A percentile compares a stretch with the other conserved stretches of the same genome.
These are phyloP conservation scores for Xylaria sp. DNA, from an alignment of 2,329 filamentous ascomycete species.

Conservation along the genomic window DNA sequence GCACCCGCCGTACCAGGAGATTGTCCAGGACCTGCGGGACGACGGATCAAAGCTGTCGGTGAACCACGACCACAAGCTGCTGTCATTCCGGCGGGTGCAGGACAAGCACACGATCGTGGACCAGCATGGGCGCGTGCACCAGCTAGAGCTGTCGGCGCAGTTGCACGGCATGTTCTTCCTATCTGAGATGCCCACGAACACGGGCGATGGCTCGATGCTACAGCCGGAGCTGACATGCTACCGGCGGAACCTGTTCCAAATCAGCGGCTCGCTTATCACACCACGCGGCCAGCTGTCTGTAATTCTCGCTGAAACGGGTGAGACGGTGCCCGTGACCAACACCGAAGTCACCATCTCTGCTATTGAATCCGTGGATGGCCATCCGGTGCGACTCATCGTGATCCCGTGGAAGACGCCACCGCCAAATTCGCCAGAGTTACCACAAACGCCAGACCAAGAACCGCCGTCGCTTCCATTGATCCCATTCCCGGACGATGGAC, in stretches of 20 bases:
- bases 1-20: conserved; percentile 67
- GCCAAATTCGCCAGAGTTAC: conserved; percentile 76
- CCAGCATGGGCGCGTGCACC: conserved; percentile 68
- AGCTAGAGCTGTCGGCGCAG: conserved; percentile 75
- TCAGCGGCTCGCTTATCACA: conserved; percentile 87
- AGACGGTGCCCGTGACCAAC: conserved; percentile 82
- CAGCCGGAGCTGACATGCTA: conserved; percentile 94
- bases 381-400: conserved; percentile 91
- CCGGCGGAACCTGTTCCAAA: conserved; percentile 93
- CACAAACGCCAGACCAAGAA: conserved; percentile 79
- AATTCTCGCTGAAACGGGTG: conserved; percentile 79
- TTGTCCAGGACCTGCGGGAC: conserved; percentile 69
- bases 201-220: conserved; percentile 66
- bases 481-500: conserved; percentile 70
- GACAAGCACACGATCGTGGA: conserved; percentile 72
- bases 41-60: conserved; percentile 67
- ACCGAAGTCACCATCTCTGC: conserved; percentile 92
- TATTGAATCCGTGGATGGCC: conserved; percentile 93
- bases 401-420: conserved; percentile 98
- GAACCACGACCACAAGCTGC: conserved; percentile 70
- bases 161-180: conserved; percentile 91
- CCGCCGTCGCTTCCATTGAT: conserved; percentile 83
- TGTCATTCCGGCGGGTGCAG: conserved; percentile 67
- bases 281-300: conserved; percentile 82
- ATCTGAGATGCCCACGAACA: conserved; percentile 78